These are phyloP conservation scores for Penicillium sp. DNA, from an alignment of 2,329 filamentous ascomycete genomes.

Conservation along the genomic window DNA sequence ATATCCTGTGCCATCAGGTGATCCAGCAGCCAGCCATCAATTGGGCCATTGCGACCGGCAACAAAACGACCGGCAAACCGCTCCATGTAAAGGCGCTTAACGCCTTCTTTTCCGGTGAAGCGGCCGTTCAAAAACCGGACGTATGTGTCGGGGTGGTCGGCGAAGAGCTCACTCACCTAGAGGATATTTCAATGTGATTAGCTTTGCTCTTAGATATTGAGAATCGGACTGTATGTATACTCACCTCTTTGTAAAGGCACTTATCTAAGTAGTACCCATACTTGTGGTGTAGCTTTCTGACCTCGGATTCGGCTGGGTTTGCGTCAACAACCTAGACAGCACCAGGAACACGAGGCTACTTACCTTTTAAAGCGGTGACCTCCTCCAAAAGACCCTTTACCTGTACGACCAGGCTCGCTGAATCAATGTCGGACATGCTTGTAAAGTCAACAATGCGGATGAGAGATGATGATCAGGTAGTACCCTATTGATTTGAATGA, in stretches of 20 bases:
- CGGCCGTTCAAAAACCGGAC: neutral
- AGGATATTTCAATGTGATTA: no score
- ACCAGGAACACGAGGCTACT: no score
- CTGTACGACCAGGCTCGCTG: no score
- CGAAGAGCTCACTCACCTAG: neutral
- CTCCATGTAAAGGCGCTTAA: neutral
- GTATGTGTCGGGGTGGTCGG: neutral
- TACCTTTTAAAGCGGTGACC: no score
- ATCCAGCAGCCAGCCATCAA: neutral
- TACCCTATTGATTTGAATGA: no score
- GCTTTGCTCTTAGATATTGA: no score
- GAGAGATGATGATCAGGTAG: no score
- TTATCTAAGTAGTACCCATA: neutral
- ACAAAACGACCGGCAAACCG: neutral
- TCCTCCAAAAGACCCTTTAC: no score
- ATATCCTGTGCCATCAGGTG: neutral
- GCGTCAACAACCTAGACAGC: no score
- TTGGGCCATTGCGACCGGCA: neutral
- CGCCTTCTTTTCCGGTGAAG: neutral
- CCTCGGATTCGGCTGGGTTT: neutral
- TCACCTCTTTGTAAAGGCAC: neutral
- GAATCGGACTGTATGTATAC: no score
- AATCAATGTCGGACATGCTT: no score
- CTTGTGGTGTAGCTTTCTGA: neutral
- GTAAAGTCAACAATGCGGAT: no score